phyloP scores from a whole-genome alignment of 2,329 filamentous ascomycete species.

The Trichoderma oligosporum region DNA sequence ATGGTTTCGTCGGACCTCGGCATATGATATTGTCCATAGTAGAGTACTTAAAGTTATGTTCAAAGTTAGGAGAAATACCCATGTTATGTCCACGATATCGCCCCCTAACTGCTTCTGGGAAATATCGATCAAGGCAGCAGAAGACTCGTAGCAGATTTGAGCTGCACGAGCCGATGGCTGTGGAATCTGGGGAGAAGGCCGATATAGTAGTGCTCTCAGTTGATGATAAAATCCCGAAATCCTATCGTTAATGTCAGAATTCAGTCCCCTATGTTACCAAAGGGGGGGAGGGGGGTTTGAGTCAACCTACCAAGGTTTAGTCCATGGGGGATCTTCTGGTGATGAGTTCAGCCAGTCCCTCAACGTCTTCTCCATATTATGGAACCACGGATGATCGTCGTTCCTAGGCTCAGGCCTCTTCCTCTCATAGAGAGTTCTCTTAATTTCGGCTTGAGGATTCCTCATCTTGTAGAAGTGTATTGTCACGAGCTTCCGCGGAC shows the following conservation, averaged over 20 bases:
- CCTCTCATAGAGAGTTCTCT: constrained; percentile 79
- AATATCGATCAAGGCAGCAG: constrained; percentile 75
- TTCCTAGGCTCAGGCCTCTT: constrained; percentile 72
- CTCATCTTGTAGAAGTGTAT: constrained; percentile 95
- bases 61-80: constrained; percentile 85
- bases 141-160: constrained; percentile 75
- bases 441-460: constrained; percentile 80
- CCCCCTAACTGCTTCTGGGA: constrained; percentile 75
- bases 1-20: constrained; percentile 72
- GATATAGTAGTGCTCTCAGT: constrained; percentile 82
- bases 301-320: constrained; percentile 68
- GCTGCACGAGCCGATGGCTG: constrained; percentile 78
- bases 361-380: constrained; percentile 72
- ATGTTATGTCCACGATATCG: constrained; percentile 78
- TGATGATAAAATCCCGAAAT: constrained; percentile 71
- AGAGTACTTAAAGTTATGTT: constrained; percentile 92
- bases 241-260: constrained; percentile 37
- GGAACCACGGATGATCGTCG: constrained; percentile 84
- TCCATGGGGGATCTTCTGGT: constrained; percentile 67
- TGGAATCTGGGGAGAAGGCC: constrained; percentile 88
- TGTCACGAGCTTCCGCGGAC: constrained; percentile 79
- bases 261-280: not conserved
- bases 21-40: constrained; percentile 86
- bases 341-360: constrained; percentile 73
- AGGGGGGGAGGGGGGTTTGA: not conserved